Evolutionary conservation across 805 yeast genomes (phyloP), one percentile per base, ranked within the genome.

Genomic region (Barnettozyma botsteinii): DNA sequence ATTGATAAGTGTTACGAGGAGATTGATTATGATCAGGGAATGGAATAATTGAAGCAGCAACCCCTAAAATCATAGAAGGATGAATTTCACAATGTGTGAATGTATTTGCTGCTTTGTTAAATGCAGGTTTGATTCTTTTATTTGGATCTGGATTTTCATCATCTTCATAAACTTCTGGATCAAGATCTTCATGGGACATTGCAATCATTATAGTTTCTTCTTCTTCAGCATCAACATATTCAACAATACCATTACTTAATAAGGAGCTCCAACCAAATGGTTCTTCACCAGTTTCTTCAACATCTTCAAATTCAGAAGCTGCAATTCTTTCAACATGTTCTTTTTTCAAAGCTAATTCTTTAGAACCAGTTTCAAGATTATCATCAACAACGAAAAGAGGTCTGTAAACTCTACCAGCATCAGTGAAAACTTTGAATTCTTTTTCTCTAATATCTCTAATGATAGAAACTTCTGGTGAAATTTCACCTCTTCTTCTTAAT

Each of bases 21-120:
- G 97, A 89, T 72, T 93, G 98, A 65, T 93, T 93, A 66, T 93
- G 99, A 68, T 93, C 98, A 12, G 99, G 99, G 85, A 93, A 93
- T 15, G 99, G 99, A 73, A 93, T 93, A 61, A 93, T 88, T 22
- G 96, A 86, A 5, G 99, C 99, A 33, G 97, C 96, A 50, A 93
- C 96, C 65, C 98, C 98, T 46, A 93, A 73, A 64, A 93, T 91
- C 98, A 93, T 93, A 23, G 95, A 84, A 15, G 98, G 98, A 67
- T 93, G 98, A 59, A 93, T 89, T 67, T 93, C 98, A 76, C 98
- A 93, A 65, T 93, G 98, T 0, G 98, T 93, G 71, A 86, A 93
- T 2, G 98, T 88, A 49, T 81, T 85, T 1, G 78, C 72, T 53
- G 79, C 78, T 19, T 79, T 74, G 37, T 70, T 69, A 47, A 67